Conservation (phyloP, 2,329 filamentous ascomycete genomes). For the Pyricularia grisea region DNA sequence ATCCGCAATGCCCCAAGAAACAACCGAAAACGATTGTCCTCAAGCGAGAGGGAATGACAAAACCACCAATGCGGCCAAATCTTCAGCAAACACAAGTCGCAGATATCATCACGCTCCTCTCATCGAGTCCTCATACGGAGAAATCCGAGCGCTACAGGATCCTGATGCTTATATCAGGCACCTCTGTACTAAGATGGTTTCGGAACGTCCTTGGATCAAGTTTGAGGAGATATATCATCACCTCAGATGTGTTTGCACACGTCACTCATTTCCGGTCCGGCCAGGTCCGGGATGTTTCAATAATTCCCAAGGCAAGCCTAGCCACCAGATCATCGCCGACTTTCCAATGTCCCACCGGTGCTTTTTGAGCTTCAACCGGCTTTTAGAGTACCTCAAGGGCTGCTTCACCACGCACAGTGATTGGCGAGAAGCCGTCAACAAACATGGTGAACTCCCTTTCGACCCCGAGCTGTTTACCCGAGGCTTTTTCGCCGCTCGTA, state of each 20-base stretch:
- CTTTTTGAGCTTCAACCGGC: not conserved
- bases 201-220: not conserved
- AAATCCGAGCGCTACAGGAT: not conserved
- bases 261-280: not conserved
- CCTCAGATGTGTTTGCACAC: not conserved
- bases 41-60: not conserved
- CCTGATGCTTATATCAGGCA: not conserved
- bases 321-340: not conserved
- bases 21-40: not conserved
- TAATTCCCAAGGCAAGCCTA: not conserved
- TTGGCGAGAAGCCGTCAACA: not conserved
- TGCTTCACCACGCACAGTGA: not conserved
- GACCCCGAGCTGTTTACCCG: not conserved
- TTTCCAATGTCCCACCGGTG: not conserved
- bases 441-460: not conserved
- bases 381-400: not conserved
- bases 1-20: not conserved
- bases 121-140: not conserved
- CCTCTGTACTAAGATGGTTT: not conserved
- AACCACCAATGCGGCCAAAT: not conserved
- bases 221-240: not conserved
- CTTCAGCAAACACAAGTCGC: not conserved
- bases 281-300: not conserved
- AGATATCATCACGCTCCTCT: not conserved
- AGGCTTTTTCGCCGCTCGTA: slow-evolving; percentile 1